These are phyloP conservation scores for Phytophthora constricta DNA, from an alignment of 352 stramenopile genomes.

Conservation along the genomic window DNA sequence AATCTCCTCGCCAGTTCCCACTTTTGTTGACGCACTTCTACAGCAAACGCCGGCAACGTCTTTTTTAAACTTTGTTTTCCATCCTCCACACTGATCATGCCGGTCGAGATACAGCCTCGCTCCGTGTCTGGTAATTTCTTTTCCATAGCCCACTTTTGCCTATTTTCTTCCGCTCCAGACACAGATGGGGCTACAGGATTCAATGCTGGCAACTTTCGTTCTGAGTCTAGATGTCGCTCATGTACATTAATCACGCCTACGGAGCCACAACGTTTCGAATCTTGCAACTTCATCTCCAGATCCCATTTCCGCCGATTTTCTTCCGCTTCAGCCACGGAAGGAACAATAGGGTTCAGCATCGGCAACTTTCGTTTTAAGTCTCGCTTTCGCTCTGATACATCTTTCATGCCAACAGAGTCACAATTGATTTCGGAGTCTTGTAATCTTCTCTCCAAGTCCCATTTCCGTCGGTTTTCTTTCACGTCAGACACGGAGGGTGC, in stretches of 20 bases:
- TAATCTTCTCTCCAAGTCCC: conserved; percentile 25
- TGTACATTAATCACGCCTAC: not conserved
- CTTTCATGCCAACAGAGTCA: not conserved
- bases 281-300: conserved; percentile 25
- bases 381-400: conserved; percentile 5
- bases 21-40: too few relatives aligned
- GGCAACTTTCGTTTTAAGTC: conserved; percentile 12
- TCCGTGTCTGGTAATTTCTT: not conserved
- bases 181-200: conserved; percentile 10
- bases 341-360: conserved; percentile 1
- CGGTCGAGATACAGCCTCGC: not conserved
- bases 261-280: conserved; percentile 1
- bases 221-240: not conserved
- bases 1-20: conserved; percentile 11
- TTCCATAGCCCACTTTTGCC: not conserved
- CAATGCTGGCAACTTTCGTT: conserved; percentile 21
- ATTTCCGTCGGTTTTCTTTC: conserved; percentile 29
- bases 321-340: conserved; percentile 14
- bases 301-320: conserved; percentile 31
- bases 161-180: not conserved
- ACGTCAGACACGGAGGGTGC: conserved; percentile 12
- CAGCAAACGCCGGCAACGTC: too few relatives aligned
- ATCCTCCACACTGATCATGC: not conserved
- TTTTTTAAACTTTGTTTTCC: not conserved
- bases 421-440: not conserved